A percentile compares a stretch with the other conserved stretches of the same genome.
These are phyloP conservation scores for Penicillium palitans DNA, from an alignment of 2,329 filamentous ascomycete genomes.

Conservation along the genomic window DNA sequence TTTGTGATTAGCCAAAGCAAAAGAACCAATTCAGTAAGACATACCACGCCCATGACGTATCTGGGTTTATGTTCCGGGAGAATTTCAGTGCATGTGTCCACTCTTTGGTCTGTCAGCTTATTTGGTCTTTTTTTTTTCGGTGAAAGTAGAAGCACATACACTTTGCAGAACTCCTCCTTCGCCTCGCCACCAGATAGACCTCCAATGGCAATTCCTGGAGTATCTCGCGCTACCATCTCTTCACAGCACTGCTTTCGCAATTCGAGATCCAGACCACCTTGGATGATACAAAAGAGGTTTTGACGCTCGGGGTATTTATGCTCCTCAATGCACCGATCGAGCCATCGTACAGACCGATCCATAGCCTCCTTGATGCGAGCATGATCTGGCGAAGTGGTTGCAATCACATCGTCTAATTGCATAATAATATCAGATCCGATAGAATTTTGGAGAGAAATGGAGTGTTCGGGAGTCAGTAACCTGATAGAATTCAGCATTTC, in stretches of 20 bases:
- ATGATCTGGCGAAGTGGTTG: constrained; percentile 88
- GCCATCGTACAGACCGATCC: constrained; percentile 90
- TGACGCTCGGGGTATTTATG: constrained; percentile 81
- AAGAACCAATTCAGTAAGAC: constrained; percentile 21
- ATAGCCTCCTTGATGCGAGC: constrained; percentile 91
- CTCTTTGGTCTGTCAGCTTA: constrained; percentile 43
- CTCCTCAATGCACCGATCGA: constrained; percentile 89
- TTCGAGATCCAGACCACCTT: constrained; percentile 86
- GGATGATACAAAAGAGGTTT: constrained; percentile 98
- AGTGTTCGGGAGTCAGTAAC: constrained; percentile 94
- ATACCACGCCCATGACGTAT: constrained; percentile 94
- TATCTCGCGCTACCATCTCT: constrained; percentile 86
- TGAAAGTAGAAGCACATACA: constrained; percentile 45
- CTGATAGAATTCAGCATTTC: constrained; percentile 34
- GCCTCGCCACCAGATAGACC: constrained; percentile 93
- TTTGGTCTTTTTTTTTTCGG: not conserved
- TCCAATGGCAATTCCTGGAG: constrained; percentile 94
- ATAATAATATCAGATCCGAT: constrained; percentile 99
- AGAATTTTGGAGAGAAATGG: constrained; percentile 90
- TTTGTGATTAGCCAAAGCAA: not conserved
- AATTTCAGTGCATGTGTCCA: constrained; percentile 78
- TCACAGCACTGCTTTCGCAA: constrained; percentile 79
- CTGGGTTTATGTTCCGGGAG: constrained; percentile 90
- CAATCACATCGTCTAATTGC: constrained; percentile 98
- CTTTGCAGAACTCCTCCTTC: constrained; percentile 87